phyloP scores from a whole-genome alignment of 1,139 yeast species.

The Martiniozyma asiatica region DNA sequence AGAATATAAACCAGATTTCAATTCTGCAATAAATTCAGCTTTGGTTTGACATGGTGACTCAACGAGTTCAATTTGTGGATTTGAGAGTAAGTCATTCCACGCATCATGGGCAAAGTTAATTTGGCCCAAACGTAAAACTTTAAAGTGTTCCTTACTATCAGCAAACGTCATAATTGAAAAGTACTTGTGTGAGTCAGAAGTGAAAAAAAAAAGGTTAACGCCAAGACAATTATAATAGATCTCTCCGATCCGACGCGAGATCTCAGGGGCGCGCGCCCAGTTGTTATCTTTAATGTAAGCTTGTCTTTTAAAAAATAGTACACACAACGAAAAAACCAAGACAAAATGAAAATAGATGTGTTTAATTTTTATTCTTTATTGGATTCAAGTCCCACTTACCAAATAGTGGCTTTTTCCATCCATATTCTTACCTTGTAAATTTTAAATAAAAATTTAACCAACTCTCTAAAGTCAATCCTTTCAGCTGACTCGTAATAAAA shows the following conservation, averaged over 20 bases:
- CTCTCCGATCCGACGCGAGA: no score
- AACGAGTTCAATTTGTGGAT: conserved; percentile 33
- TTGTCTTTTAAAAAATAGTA: no score
- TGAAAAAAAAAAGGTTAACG: no score
- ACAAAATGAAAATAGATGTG: no score
- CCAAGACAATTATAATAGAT: no score
- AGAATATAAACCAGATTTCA: conserved; percentile 34
- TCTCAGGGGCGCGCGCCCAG: no score
- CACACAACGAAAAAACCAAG: no score
- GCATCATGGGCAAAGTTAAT: conserved; percentile 39
- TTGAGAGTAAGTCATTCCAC: conserved; percentile 39
- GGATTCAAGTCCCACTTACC: no score
- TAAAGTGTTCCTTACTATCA: conserved; percentile 27
- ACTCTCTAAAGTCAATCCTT: conserved; percentile 83
- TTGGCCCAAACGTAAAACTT: conserved; percentile 48
- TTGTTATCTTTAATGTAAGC: no score
- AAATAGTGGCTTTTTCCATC: no score
- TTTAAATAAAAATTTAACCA: conserved; percentile 84
- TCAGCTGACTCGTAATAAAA: conserved; percentile 73
- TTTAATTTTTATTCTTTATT: no score
- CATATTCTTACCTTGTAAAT: conserved; percentile 93
- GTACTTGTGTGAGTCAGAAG: no score
- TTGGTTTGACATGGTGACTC: conserved; percentile 24
- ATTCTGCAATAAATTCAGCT: conserved; percentile 38
- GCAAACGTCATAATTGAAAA: conserved; percentile 6